Conservation (phyloP, 768 basidiomycete genomes). For the Podaxis sp. region DNA sequence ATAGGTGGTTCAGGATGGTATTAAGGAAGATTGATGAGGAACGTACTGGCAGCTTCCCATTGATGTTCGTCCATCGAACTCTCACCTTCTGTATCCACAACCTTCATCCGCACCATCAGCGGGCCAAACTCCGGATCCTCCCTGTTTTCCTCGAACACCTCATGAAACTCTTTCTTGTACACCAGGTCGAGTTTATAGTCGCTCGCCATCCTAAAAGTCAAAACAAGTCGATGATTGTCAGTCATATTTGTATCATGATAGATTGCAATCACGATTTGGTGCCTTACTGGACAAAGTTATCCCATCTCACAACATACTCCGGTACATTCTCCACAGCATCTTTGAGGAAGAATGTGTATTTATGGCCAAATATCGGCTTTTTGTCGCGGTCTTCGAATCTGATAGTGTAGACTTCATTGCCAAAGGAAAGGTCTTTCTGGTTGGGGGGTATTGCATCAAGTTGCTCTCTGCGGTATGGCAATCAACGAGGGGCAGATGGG, state of each 20-base stretch:
- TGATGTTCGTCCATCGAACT: constrained; percentile 94
- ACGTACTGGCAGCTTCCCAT: constrained; percentile 99
- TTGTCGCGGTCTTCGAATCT: constrained; percentile 74
- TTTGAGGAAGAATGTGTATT: constrained; percentile 89
- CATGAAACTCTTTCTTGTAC: constrained; percentile 90
- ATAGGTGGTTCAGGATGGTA: constrained; percentile 9
- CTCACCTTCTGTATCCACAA: constrained; percentile 81
- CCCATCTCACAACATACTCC: constrained; percentile 97
- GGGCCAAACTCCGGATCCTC: constrained; percentile 77
- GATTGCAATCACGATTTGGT: not conserved
- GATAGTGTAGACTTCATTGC: constrained; percentile 89
- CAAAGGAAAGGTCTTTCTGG: constrained; percentile 73
- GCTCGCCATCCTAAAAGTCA: constrained; percentile 6
- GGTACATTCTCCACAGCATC: constrained; percentile 98
- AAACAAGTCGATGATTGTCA: not conserved
- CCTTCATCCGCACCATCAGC: constrained; percentile 89
- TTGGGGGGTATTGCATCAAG: constrained; percentile 71
- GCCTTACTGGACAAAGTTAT: constrained; percentile 86
- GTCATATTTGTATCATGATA: not conserved
- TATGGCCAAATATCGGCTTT: constrained; percentile 78
- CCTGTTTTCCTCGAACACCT: constrained; percentile 81
- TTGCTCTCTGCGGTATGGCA: constrained; percentile 50
- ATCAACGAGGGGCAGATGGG: constrained; percentile 8
- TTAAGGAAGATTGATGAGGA: not conserved
- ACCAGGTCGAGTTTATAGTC: constrained; percentile 15